Evolutionary conservation across 192 early-diverging fungal genomes (phyloP).

Genomic region (Oehlia diaphana): DNA sequence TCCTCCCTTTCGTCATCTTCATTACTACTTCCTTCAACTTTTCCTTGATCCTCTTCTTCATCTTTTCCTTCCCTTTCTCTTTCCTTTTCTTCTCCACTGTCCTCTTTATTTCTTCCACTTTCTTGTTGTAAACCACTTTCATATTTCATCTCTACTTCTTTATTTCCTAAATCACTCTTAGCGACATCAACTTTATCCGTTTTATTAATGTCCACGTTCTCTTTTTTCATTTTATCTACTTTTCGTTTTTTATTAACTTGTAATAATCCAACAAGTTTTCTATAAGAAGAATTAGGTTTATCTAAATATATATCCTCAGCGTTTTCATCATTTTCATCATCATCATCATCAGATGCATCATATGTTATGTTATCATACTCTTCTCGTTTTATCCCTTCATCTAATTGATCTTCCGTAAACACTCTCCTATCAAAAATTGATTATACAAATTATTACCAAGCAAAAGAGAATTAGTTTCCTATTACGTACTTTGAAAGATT

Average conservation of each 20-base stretch:
- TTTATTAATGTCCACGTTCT: neutral
- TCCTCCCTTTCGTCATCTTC: neutral
- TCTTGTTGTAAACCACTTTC: neutral
- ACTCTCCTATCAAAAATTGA: neutral
- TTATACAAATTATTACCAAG: no score
- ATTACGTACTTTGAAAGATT: neutral
- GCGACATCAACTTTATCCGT: neutral
- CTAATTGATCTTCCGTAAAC: neutral
- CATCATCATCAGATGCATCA: neutral
- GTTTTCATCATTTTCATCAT: neutral
- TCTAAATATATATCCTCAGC: neutral
- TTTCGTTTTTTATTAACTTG: neutral
- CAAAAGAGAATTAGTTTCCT: no score
- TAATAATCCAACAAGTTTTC: slow-evolving; percentile 7
- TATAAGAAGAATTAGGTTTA: neutral
- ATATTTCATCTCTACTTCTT: neutral
- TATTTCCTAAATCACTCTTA: neutral
- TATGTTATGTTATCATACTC: neutral
- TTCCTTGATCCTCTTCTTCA: neutral
- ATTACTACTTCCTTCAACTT: neutral
- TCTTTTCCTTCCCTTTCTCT: neutral
- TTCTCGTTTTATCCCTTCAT: neutral
- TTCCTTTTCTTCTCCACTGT: neutral
- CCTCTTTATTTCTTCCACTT: neutral
- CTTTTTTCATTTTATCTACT: neutral